A percentile compares a stretch with the other conserved stretches of the same genome.
Conservation (phyloP, 2,329 filamentous ascomycete species). For the Penicillium brevicompactum region DNA sequence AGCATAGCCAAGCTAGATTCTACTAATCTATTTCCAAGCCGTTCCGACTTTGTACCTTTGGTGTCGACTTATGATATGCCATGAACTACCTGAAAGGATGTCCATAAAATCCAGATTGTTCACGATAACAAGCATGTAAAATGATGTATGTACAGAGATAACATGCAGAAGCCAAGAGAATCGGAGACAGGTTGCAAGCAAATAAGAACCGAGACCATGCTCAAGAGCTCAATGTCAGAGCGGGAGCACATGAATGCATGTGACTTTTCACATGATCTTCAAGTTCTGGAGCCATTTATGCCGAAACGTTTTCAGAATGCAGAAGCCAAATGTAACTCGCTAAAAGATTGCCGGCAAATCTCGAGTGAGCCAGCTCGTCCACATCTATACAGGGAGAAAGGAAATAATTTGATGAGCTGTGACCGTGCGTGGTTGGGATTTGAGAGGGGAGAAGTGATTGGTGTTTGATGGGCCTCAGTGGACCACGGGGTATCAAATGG, state of each 20-base stretch:
- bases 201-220: not conserved
- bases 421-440: not conserved
- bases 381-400: constrained; percentile 22
- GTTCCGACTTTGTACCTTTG: too few relatives aligned
- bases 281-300: constrained; percentile 17
- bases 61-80: too few relatives aligned
- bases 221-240: not conserved
- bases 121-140: constrained; percentile 4
- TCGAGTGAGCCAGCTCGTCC: constrained; percentile 7
- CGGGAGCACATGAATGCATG: constrained; percentile 3
- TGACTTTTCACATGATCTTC: constrained; percentile 20
- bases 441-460: not conserved
- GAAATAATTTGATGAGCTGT: not conserved
- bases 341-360: constrained; percentile 15
- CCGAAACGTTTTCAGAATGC: constrained; percentile 18
- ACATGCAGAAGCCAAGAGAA: constrained; percentile 5
- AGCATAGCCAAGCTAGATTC: too few relatives aligned
- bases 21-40: too few relatives aligned
- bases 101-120: not conserved
- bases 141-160: constrained; percentile 8
- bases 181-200: constrained; percentile 1
- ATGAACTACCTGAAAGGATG: not conserved
- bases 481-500: constrained; percentile 23
- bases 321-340: constrained; percentile 17
- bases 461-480: constrained; percentile 2